A percentile compares a stretch with the other conserved stretches of the same genome.
Conservation (phyloP, 2,329 filamentous ascomycete genomes). For the Scorias spongiosa region DNA sequence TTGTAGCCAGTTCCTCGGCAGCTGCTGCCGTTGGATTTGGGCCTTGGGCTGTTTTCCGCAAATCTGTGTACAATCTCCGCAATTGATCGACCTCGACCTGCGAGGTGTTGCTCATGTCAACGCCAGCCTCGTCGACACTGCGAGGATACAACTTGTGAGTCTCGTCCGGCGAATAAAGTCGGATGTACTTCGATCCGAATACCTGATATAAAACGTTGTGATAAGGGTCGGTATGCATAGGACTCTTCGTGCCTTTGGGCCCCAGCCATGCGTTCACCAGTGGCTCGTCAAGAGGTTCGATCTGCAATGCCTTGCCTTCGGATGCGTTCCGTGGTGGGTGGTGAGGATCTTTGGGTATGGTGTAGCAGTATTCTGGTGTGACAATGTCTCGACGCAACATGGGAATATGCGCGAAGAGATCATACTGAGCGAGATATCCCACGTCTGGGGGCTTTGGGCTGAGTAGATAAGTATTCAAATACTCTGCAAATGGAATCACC, state of each 20-base stretch:
- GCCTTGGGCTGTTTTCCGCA: background rate
- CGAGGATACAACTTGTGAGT: conserved; percentile 45
- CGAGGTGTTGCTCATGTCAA: conserved; percentile 91
- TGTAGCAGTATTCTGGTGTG: conserved; percentile 75
- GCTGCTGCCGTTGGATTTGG: too few relatives aligned
- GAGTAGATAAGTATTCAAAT: conserved; percentile 49
- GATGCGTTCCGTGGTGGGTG: conserved; percentile 50
- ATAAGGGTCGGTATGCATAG: conserved; percentile 84
- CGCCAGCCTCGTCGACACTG: conserved; percentile 45
- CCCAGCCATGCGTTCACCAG: conserved; percentile 88
- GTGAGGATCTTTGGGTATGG: conserved; percentile 50
- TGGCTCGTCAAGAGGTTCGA: conserved; percentile 34
- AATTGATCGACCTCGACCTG: conserved; percentile 45
- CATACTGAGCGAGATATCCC: conserved; percentile 84
- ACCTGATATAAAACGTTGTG: conserved; percentile 86
- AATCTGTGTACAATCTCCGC: conserved; percentile 2
- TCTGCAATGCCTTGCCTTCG: conserved; percentile 4
- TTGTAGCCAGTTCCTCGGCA: background rate
- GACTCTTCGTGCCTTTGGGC: conserved; percentile 73
- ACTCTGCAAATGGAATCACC: conserved; percentile 59
- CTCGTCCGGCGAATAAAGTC: conserved; percentile 60
- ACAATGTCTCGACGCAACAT: conserved; percentile 57
- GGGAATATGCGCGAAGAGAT: conserved; percentile 72
- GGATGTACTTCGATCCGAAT: conserved; percentile 80
- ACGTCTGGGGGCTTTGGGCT: conserved; percentile 17